A percentile compares a stretch with the other conserved stretches of the same genome.
phyloP scores from a whole-genome alignment of 805 yeast genomes.

The Candida multigemmis region DNA sequence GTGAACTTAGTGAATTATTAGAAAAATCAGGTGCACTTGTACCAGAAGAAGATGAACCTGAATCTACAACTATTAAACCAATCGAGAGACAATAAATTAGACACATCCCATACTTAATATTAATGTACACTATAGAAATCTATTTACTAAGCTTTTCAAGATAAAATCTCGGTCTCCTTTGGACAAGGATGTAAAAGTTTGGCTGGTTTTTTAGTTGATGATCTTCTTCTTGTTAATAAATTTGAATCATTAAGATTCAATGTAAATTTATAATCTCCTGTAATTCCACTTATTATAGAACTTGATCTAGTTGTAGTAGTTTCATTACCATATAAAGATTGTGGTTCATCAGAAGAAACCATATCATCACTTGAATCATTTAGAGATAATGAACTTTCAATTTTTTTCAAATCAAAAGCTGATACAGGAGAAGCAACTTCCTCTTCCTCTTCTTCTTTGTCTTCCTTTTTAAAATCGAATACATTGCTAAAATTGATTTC shows the following conservation, averaged over 20 bases:
- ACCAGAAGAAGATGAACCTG: conserved; percentile 58
- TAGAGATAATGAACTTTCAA: too few relatives aligned
- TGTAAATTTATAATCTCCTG: conserved; percentile 41
- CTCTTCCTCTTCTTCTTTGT: conserved; percentile 7
- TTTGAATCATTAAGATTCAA: conserved; percentile 58
- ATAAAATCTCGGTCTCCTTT: too few relatives aligned
- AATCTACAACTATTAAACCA: conserved; percentile 26
- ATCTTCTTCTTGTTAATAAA: conserved; percentile 46
- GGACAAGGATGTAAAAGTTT: too few relatives aligned
- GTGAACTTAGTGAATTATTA: conserved; percentile 81
- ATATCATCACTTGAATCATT: conserved; percentile 12
- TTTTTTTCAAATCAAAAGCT: conserved; percentile 10
- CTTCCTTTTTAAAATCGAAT: conserved; percentile 12
- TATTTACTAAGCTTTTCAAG: too few relatives aligned
- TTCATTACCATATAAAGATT: conserved; percentile 8
- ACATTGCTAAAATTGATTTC: conserved; percentile 17
- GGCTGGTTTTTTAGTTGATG: conserved; percentile 14
- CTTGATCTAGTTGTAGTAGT: conserved; percentile 28
- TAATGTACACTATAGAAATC: too few relatives aligned
- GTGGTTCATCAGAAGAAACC: conserved; percentile 8
- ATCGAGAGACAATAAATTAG: conserved; percentile 16
- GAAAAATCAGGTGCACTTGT: conserved; percentile 73
- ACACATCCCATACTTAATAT: too few relatives aligned
- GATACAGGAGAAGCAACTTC: conserved; percentile 12
- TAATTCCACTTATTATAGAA: conserved; percentile 28